Percentiles rank a stretch among this genome's conserved stretches.
Conservation (phyloP, 1,284 basidiomycete genomes). For the Puccinia hordei region DNA sequence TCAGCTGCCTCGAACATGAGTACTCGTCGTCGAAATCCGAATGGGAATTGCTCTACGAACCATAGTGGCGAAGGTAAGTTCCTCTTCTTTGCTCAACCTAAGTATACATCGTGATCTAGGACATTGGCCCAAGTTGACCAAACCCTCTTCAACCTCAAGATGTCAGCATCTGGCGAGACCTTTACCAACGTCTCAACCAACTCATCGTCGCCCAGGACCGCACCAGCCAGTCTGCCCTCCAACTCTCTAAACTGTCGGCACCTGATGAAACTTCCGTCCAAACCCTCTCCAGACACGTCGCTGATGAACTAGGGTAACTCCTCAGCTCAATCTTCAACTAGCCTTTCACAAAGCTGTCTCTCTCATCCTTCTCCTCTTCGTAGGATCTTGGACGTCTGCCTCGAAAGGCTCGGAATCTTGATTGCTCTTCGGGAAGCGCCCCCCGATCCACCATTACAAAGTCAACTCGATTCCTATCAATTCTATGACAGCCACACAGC, state of each 20-base stretch:
- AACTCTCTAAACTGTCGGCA: neutral
- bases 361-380: neutral
- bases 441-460: conserved; percentile 34
- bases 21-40: conserved; percentile 22
- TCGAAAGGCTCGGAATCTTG: conserved; percentile 45
- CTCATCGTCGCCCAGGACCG: conserved; percentile 31
- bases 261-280: neutral
- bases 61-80: conserved; percentile 23
- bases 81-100: neutral
- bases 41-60: conserved; percentile 24
- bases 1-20: neutral
- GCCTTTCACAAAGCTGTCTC: no score
- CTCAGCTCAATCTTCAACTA: neutral
- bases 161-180: conserved; percentile 46
- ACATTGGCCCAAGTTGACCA: neutral
- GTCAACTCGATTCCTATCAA: neutral
- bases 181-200: conserved; percentile 35
- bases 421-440: conserved; percentile 47
- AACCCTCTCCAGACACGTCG: neutral
- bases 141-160: neutral
- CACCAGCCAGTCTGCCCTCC: conserved; percentile 27
- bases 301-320: conserved; percentile 33
- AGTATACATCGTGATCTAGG: no score
- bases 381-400: conserved; percentile 42
- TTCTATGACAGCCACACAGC: no score